Evolutionary conservation across 1,284 basidiomycete genomes (phyloP), one percentile per base, ranked within the genome.

Genomic region (Irpex sp.): DNA sequence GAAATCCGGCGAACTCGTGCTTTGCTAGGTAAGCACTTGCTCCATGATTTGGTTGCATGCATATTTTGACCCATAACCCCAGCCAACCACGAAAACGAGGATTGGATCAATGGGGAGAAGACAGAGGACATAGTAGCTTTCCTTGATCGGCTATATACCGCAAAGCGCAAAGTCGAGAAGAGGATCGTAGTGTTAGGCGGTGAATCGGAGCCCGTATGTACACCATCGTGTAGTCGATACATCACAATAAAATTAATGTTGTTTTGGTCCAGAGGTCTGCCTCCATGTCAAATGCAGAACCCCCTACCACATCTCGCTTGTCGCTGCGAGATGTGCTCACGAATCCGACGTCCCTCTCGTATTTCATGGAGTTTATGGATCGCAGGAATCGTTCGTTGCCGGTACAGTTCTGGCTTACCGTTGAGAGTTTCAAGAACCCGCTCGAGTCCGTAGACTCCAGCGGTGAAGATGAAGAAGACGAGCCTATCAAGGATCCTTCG

Each of bases 331-430:
- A 93, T 57, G 84, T 98, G 51, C 85, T 98, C 0, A 82, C 87
- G 40, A 95, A 95, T 68, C 94, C 96, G 0, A 91, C 88, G 36
- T 94, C 94, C 0, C 82, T 98, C 0, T 95, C 93, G 1, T 97
- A 97, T 74, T 94, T 97, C 78, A 96, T 98, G 88, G 97, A 99
- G 77, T 97, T 93, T 72, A 96, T 98, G 93, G 97, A 98, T 68
- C 86, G 96, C 5, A 86, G 92, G 2, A 84, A 88, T 63, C 87
- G 93, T 36, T 92, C 94, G 13, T 74, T 94, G 7, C 85, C 95
- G 2, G 92, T 98, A 2, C 97, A 98, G 69, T 99, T 98, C 77
- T 98, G 97, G 97, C 81, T 98, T 2, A 93, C 94, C 0, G 93
- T 98, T 0, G 95, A 98, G 75, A 94, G 93, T 59, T 96, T 98